phyloP scores from a whole-genome alignment of 2,329 filamentous ascomycete genomes.

The Ophiognomonia clavigignenti-juglandacearum region DNA sequence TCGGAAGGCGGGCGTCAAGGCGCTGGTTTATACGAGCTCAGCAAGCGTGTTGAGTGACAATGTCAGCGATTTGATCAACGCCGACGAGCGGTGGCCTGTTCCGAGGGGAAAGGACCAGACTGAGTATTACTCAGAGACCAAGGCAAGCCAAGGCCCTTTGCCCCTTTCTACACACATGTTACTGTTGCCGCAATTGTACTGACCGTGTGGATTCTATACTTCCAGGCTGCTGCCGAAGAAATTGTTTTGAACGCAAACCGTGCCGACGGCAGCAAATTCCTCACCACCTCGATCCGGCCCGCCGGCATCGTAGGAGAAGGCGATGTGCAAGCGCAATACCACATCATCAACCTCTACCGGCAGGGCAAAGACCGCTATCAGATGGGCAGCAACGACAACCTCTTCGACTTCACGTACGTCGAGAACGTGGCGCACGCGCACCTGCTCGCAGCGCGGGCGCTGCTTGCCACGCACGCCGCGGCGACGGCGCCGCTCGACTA shows the following conservation, averaged over 20 bases:
- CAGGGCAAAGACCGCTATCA: conserved; percentile 70
- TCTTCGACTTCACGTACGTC: conserved; percentile 62
- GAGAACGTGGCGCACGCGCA: conserved; percentile 70
- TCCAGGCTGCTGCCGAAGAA: conserved; percentile 70
- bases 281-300: conserved; percentile 78
- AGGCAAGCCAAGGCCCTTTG: conserved; percentile 47
- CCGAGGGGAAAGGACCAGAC: conserved; percentile 65
- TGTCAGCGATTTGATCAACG: conserved; percentile 71
- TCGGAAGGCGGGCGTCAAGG: conserved; percentile 65
- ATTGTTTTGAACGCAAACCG: conserved; percentile 75
- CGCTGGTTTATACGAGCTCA: conserved; percentile 86
- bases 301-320: conserved; percentile 89
- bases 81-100: conserved; percentile 76
- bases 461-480: conserved; percentile 57
- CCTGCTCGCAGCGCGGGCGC: conserved; percentile 69
- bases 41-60: conserved; percentile 86
- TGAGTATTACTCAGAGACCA: conserved; percentile 88
- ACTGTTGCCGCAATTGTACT: not conserved
- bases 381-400: conserved; percentile 64
- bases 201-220: not conserved
- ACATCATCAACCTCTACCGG: conserved; percentile 67
- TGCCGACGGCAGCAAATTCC: conserved; percentile 49
- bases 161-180: not conserved
- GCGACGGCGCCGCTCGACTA: conserved; percentile 61
- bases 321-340: conserved; percentile 70